Percentiles rank a stretch among this genome's conserved stretches.
Evolutionary conservation across 495 filamentous ascomycete genomes (phyloP).

Genomic region (Penicillium pulvis): DNA sequence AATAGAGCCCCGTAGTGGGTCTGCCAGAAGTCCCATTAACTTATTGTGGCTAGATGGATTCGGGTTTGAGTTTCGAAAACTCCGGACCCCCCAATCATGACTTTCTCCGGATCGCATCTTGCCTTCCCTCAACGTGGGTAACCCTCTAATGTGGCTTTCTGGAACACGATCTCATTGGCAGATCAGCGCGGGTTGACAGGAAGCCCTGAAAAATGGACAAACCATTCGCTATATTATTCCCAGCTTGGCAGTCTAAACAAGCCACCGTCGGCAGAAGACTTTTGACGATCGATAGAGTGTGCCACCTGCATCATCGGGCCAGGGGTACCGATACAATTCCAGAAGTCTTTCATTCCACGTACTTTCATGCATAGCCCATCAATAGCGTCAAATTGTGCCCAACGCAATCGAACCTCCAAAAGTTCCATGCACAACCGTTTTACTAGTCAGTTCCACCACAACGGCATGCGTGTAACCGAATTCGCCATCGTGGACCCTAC

Average conservation of each 20-base stretch:
- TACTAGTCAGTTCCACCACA: neutral
- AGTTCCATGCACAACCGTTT: neutral
- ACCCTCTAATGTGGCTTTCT: neutral
- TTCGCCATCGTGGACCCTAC: neutral
- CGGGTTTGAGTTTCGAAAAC: neutral
- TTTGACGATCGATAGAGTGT: constrained; percentile 7
- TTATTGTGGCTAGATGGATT: neutral
- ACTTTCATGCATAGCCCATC: neutral
- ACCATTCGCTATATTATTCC: neutral
- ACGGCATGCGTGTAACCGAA: neutral
- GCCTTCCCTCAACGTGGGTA: neutral
- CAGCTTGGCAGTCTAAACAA: constrained; percentile 1
- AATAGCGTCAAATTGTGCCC: neutral
- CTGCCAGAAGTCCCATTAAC: neutral
- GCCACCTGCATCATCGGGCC: constrained; percentile 17
- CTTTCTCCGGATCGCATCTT: neutral
- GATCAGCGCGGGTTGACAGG: neutral
- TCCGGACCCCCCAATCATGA: neutral
- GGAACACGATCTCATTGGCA: neutral
- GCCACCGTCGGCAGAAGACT: constrained; percentile 1
- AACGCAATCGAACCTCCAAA: neutral
- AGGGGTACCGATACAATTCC: neutral
- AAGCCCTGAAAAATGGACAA: neutral
- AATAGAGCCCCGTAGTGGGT: neutral
- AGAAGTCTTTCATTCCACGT: neutral